Evolutionary conservation across 2,329 filamentous ascomycete species (phyloP).

Genomic region (Aureobasidium sp.): DNA sequence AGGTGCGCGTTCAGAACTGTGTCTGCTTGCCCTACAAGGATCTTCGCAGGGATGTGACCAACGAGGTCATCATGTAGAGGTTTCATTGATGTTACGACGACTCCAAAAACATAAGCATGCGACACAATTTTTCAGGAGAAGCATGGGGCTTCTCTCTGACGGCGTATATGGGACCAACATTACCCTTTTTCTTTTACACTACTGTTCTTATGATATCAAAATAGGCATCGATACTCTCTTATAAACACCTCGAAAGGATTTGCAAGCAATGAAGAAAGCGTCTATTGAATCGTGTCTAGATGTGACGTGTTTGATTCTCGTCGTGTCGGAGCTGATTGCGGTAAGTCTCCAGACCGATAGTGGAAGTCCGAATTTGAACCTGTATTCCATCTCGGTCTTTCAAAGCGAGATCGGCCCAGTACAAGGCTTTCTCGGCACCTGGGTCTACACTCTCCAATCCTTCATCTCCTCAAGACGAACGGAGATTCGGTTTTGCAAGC

Average conservation of each 20-base stretch:
- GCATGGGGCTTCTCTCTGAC: neutral
- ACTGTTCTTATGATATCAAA: conserved; percentile 6
- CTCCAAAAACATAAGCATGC: neutral
- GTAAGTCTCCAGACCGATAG: no score
- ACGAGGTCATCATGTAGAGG: conserved; percentile 81
- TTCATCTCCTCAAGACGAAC: no score
- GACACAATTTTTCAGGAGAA: neutral
- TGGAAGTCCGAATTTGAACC: no score
- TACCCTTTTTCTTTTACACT: neutral
- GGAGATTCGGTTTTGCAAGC: no score
- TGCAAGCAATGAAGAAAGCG: neutral
- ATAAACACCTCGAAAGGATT: neutral
- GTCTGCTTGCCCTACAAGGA: conserved; percentile 97
- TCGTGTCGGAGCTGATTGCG: no score
- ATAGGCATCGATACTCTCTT: neutral
- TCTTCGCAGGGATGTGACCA: conserved; percentile 83
- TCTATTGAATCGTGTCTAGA: conserved; percentile 1
- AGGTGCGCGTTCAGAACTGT: conserved; percentile 95
- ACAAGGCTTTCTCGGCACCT: no score
- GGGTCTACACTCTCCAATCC: no score
- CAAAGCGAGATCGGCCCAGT: no score
- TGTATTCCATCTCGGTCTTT: no score
- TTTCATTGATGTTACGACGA: neutral
- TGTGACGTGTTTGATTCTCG: neutral
- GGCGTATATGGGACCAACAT: neutral